Evolutionary conservation across 2,329 filamentous ascomycete species (phyloP), one percentile per base, ranked within the genome.

Genomic region (Sclerotinia trifoliorum): DNA sequence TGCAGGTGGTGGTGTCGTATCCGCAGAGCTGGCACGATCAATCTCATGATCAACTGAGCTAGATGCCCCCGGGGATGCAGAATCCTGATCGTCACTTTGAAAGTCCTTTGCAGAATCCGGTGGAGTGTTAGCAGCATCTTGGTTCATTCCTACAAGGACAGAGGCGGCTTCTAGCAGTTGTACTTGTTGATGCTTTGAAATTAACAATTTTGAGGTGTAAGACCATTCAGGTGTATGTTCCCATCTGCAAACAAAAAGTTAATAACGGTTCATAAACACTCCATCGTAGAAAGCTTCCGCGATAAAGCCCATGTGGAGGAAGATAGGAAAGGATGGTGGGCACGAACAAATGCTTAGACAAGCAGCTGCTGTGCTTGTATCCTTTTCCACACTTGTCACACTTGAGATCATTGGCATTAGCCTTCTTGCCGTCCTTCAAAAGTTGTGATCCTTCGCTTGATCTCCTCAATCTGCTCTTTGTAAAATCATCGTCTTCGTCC

Each of bases 341-440:
- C 85, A 97, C 95, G 88, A 89, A 98, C 95, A 97, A 90, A 89
- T 99, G 95, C 88, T 98, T 99, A 80, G 92, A 96, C 85, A 99
- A 88, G 88, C 95, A 99, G 85, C 95, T 98, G 88, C 94, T 96
- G 86, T 99, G 95, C 89, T 99, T 99, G 88, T 99, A 99, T 82
- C 93, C 93, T 86, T 99, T 99, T 81, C 94, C 94, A 84, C 95
- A 99, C 82, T 94, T 94, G 79, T 97, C 93, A 84, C 95, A 99
- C 81, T 91, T 93, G 79, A 99, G 88, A 80, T 98, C 94, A 77
- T 89, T 88, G 77, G 89, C 87, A 82, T 88, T 91, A 80, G 87
- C 86, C 82, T 93, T 94, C 83, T 88, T 89, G 74, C 86, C 85
- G 76, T 94, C 91, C 81, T 95, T 96, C 76, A 85, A 83, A 71